phyloP scores from a whole-genome alignment of 805 yeast genomes.

The Saccharomycopsis sp. region DNA sequence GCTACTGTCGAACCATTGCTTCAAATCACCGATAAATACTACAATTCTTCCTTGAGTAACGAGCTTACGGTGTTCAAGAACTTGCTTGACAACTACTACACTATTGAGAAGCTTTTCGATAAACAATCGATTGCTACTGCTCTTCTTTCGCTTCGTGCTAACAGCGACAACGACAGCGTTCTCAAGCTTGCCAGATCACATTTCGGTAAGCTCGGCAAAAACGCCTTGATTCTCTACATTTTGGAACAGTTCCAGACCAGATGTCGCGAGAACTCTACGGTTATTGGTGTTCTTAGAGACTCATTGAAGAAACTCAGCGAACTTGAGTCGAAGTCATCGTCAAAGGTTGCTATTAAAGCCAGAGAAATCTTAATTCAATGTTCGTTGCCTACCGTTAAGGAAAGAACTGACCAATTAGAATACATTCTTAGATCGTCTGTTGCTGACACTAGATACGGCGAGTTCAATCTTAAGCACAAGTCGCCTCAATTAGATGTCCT shows the following conservation, averaged over 20 bases:
- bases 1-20: constrained; percentile 67
- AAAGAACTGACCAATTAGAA: constrained; percentile 95
- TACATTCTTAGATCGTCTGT: constrained; percentile 91
- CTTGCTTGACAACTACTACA: constrained; percentile 64
- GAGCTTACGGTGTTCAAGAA: constrained; percentile 71
- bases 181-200: constrained; percentile 68
- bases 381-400: constrained; percentile 91
- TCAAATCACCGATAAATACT: constrained; percentile 62
- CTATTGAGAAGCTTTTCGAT: constrained; percentile 73
- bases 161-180: constrained; percentile 69
- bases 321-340: constrained; percentile 82
- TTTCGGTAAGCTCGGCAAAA: constrained; percentile 88
- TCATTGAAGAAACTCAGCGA: constrained; percentile 77
- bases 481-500: constrained; percentile 76
- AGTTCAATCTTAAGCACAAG: constrained; percentile 65
- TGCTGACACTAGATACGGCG: constrained; percentile 85
- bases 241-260: constrained; percentile 75
- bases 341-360: constrained; percentile 91
- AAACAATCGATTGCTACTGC: constrained; percentile 66
- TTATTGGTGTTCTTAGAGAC: constrained; percentile 61
- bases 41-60: constrained; percentile 73
- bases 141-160: constrained; percentile 77
- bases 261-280: constrained; percentile 63
- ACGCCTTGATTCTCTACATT: constrained; percentile 80
- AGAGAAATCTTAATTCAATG: constrained; percentile 95